Conservation (phyloP, 306 rosid genomes). For the Malus fusca region DNA sequence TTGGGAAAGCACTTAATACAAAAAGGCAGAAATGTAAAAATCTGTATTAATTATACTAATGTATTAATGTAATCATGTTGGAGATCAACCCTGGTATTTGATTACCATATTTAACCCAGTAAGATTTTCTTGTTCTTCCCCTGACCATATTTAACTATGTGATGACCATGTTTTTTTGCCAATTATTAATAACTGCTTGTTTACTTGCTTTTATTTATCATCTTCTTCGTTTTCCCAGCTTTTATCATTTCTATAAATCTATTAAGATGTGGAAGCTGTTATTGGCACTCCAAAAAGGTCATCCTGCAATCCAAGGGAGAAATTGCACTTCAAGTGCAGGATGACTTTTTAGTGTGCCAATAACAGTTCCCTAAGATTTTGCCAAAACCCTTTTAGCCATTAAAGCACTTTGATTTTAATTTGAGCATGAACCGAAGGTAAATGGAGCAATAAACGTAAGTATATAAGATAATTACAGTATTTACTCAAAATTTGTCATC, state of each 20-base stretch:
- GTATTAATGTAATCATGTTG: no score
- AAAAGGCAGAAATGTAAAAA: neutral
- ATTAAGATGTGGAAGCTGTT: neutral
- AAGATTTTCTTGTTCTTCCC: no score
- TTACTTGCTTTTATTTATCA: neutral
- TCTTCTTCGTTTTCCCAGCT: neutral
- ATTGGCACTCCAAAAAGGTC: neutral
- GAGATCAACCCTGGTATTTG: no score
- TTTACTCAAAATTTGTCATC: no score
- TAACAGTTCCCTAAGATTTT: neutral
- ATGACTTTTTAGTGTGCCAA: neutral
- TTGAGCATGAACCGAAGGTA: neutral
- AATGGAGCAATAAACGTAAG: neutral
- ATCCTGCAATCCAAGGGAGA: neutral
- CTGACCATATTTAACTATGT: neutral
- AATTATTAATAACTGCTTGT: neutral
- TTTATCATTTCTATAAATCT: neutral
- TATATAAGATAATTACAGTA: neutral
- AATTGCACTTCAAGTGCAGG: neutral
- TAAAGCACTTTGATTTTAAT: neutral
- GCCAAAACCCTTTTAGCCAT: neutral
- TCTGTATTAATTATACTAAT: no score
- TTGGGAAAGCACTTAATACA: neutral
- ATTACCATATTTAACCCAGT: no score
- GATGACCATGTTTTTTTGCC: neutral